Base-by-base conservation (phyloP, 805 yeast species). In the Debaryomyces tyrocola region DNA sequence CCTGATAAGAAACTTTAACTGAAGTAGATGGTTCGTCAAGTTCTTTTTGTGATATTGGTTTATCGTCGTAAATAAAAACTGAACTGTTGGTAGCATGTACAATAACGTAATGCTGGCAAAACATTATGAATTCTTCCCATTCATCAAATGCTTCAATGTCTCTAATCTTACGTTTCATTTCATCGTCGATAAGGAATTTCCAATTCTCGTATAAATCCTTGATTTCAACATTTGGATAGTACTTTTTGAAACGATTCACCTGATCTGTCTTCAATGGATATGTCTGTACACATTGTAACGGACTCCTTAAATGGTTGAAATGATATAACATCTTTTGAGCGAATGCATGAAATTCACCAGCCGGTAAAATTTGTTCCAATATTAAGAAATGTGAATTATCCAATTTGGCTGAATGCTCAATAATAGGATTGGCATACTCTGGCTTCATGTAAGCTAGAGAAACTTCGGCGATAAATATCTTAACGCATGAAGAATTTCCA, bases 391-490 rank as follows among this genome's bases (percentile, higher is more conserved):
- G 88, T 2, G 85, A 67, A 36, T 75, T 70, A 2, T 75, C 69
- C 12, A 80, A 63, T 2, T 66, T 58, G 4, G 83, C 68, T 2
- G 82, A 69, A 51, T 73, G 66, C 20, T 64, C 52, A 31, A 88
- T 79, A 6, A 88, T 77, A 2, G 74, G 71, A 58, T 88, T 83
- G 5, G 95, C 89, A 46, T 75, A 72, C 33, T 73, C 73, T 10
- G 86, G 83, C 33, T 74, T 69, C 94, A 88, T 87, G 60, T 87
- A 88, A 0, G 92, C 90, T 45, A 88, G 64, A 0, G 95, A 87
- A 4, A 88, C 95, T 60, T 87, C 96, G 1, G 95, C 92, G 34
- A 89, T 74, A 57, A 85, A 88, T 2, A 87, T 72, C 39, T 75
- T 80, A 4, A 76, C 65, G 2, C 71, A 55, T n/a, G 65, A 54